Evolutionary conservation across 2,329 filamentous ascomycete genomes (phyloP), one percentile per base, ranked within the genome.

Genomic region (Monascus ruber): DNA sequence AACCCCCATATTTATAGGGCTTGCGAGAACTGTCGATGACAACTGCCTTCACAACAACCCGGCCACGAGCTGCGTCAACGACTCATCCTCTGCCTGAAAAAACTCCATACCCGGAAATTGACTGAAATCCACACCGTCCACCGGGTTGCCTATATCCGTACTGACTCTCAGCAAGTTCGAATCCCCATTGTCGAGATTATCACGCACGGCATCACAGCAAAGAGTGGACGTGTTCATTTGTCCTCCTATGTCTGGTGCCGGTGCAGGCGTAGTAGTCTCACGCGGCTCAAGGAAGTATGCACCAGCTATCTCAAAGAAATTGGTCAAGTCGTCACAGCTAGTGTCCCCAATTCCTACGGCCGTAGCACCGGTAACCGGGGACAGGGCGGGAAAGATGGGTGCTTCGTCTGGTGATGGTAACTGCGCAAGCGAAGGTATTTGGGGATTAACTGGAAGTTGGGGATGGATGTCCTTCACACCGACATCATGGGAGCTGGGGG

Each of bases 281-380:
- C 17, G 17, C 17, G 17, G 17, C 17, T 17, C 17, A 17, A 61
- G 38, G 33, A 45, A 42, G 26, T 63, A 68, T 0, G 68, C 71
- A 0, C 75, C 76, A 0, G 74, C 75, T 38, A 76, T 71, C 48
- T 79, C 76, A 43, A 79, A 79, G 43, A 79, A 60, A 43, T 65
- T 76, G 4, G 74, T 77, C 33, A 79, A 52, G 47, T 79, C 75
- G 42, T 73, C 58, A 29, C 63, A 61, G 24, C 44, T 17, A 17
- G 17, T 17, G 17, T 17, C 3, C 17, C 17, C 17, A 17, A 17
- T 17, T 17, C 17, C 17, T 17, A 17, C 17, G 17, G 17, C 17
- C 17, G 17, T 17, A n/a, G 2, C 29, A 31, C 29, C 29, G n/a
- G 29, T n/a, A n/a, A n/a, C n/a, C 29, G n/a, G n/a, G 7, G 29